Base-by-base conservation (phyloP, 805 yeast species). In the Zygosaccharomyces rouxii region DNA sequence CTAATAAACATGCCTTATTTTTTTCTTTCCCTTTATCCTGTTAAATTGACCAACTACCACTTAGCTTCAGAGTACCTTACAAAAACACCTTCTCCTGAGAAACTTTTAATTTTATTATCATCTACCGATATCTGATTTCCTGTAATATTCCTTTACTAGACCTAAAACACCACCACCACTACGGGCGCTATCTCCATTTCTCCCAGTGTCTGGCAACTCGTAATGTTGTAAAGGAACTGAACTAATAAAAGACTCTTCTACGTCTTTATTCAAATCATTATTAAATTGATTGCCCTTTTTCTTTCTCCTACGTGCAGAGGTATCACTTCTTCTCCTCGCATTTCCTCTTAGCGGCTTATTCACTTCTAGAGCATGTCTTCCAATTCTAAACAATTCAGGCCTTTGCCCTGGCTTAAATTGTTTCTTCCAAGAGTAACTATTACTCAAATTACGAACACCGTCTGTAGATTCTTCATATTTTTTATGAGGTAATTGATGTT, bases 111-210 rank as follows among this genome's bases (percentile, higher is more conserved):
- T 33, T 33, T 33, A 33, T 33, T 25, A 38, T 48, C 44, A 58
- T 43, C 58, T 47, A 7, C 59, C 62, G 21, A 64, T 54, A 42
- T 68, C 71, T 13, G 72, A 65, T 48, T 69, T 67, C 46, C 75
- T 83, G 62, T 88, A 88, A 52, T 87, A 83, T 60, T 88, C 89
- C 62, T 87, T 88, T 41, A 89, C 74, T 69, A 89, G 74, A 1
- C 94, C 95, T 38, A 83, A 71, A n/a, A 81, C 94, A 0, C 92
- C 92, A 21, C 54, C 55, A 11, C 53, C 50, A 25, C 11, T 25
- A 25, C 47, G 44, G 14, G 42, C 49, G 4, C 48, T 49, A n/a
- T 42, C 29, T 11, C 48, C 44, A 14, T 35, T 53, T n/a, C 35
- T 19, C 6, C 26, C 37, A 26, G 35, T 38, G 13, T 28, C 37